These are phyloP conservation scores for Phialophora tarda DNA, from an alignment of 2,329 filamentous ascomycete genomes.

Conservation along the genomic window DNA sequence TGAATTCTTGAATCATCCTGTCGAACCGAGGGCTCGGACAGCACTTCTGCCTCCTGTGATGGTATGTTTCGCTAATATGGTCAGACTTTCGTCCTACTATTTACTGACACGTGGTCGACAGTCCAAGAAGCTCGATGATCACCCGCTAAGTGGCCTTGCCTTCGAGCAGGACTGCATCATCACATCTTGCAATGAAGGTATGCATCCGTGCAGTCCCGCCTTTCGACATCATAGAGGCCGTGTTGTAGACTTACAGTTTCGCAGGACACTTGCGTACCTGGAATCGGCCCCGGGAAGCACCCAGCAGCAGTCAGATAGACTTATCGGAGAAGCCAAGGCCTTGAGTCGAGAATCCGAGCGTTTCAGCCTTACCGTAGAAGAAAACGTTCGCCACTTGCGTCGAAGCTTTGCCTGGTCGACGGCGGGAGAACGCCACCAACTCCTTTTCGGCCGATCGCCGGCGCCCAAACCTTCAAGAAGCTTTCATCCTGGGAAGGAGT, in stretches of 20 bases:
- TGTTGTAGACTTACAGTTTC: slow-evolving; percentile 14
- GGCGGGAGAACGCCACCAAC: background rate
- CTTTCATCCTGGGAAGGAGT: background rate
- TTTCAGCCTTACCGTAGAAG: background rate
- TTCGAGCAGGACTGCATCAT: slow-evolving; percentile 94
- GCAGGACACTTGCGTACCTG: slow-evolving; percentile 76
- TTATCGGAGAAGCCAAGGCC: slow-evolving; percentile 33
- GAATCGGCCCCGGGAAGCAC: slow-evolving; percentile 64
- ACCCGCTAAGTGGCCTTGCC: slow-evolving; percentile 87
- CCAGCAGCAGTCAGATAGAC: slow-evolving; percentile 46
- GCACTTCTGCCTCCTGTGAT: slow-evolving; percentile 89
- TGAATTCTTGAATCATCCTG: slow-evolving; percentile 72
- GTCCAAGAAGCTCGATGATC: slow-evolving; percentile 82
- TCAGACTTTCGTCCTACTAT: slow-evolving; percentile 14
- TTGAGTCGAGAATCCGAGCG: slow-evolving; percentile 3
- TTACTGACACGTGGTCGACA: slow-evolving; percentile 45
- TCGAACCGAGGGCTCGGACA: slow-evolving; percentile 82
- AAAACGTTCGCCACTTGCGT: background rate
- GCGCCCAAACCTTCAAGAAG: background rate
- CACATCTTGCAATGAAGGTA: slow-evolving; percentile 89
- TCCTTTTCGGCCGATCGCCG: background rate
- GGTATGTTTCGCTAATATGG: slow-evolving; percentile 57
- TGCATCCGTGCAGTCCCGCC: slow-evolving; percentile 45
- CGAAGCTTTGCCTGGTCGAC: background rate
- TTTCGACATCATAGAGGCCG: slow-evolving; percentile 24